These are phyloP conservation scores for Pichia nakasei DNA, from an alignment of 805 yeast genomes.

Conservation along the genomic window DNA sequence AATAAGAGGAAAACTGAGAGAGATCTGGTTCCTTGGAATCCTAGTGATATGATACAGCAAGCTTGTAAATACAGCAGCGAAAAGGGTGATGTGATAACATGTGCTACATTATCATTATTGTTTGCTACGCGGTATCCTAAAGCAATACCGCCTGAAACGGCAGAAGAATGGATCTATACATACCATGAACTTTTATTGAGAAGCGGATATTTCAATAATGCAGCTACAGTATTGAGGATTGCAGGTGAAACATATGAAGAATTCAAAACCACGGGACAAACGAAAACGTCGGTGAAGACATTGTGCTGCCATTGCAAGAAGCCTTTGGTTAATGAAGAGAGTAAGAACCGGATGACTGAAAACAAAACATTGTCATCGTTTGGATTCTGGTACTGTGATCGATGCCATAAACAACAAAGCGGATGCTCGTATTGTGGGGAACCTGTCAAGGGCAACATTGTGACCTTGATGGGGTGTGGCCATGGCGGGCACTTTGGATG, in stretches of 20 bases:
- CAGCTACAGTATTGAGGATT: slow-evolving; percentile 45
- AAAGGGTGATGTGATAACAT: slow-evolving; percentile 59
- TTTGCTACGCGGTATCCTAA: slow-evolving; percentile 36
- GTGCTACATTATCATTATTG: slow-evolving; percentile 47
- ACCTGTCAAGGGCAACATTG: slow-evolving; percentile 64
- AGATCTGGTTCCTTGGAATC: slow-evolving; percentile 45
- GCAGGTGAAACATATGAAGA: slow-evolving; percentile 24
- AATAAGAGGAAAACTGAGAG: slow-evolving; percentile 13
- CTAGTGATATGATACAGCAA: slow-evolving; percentile 39
- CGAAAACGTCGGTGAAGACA: slow-evolving; percentile 37
- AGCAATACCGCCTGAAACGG: slow-evolving; percentile 21
- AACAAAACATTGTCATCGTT: slow-evolving; percentile 26
- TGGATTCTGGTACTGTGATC: slow-evolving; percentile 83
- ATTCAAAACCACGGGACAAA: slow-evolving; percentile 29
- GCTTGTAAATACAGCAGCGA: slow-evolving; percentile 45
- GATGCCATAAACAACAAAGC: slow-evolving; percentile 50
- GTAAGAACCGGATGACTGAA: slow-evolving; percentile 30
- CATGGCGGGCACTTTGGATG: slow-evolving; percentile 84
- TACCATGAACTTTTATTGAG: slow-evolving; percentile 49
- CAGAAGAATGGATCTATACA: slow-evolving; percentile 47
- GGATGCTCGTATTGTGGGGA: slow-evolving; percentile 73
- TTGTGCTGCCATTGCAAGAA: slow-evolving; percentile 56
- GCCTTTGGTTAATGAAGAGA: slow-evolving; percentile 49
- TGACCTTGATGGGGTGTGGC: slow-evolving; percentile 63
- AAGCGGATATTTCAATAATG: slow-evolving; percentile 43